phyloP scores from a whole-genome alignment of 148 eudicot genomes.

The Rhododendron ovatum region DNA sequence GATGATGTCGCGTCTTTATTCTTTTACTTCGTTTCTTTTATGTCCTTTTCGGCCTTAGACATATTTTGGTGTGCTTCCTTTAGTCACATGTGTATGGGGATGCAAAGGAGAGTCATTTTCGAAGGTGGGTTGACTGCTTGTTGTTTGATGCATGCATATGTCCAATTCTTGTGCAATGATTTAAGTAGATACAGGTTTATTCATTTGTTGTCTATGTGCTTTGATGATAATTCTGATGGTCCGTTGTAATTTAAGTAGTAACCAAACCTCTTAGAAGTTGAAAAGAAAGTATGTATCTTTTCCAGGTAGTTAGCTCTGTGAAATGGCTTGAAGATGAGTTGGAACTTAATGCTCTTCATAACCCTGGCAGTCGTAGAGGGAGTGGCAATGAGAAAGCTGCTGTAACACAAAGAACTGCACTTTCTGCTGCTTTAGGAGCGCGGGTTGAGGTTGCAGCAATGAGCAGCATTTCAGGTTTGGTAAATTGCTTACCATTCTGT shows the following conservation, averaged over 20 bases:
- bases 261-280: not conserved
- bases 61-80: not conserved
- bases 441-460: slow-evolving; percentile 88
- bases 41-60: not conserved
- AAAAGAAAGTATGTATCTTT: slow-evolving; percentile 4
- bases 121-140: not conserved
- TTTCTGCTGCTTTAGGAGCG: slow-evolving; percentile 96
- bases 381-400: slow-evolving; percentile 97
- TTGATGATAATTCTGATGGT: not conserved
- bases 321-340: slow-evolving; percentile 99
- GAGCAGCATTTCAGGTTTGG: slow-evolving; percentile 84
- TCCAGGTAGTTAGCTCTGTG: slow-evolving; percentile 96
- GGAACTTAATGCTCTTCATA: slow-evolving; percentile 99
- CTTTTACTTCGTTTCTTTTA: not conserved
- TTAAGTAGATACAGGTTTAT: not conserved
- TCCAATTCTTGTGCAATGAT: not conserved
- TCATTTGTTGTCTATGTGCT: not conserved
- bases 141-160: not conserved
- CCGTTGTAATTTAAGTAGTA: not conserved
- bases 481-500: not conserved
- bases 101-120: not conserved
- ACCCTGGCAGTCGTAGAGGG: slow-evolving; percentile 89
- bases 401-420: slow-evolving; percentile 80
- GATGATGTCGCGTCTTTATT: not conserved
- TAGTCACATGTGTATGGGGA: not conserved